phyloP scores from a whole-genome alignment of 1,139 yeast species.

The Debaryomyces fabryi region DNA sequence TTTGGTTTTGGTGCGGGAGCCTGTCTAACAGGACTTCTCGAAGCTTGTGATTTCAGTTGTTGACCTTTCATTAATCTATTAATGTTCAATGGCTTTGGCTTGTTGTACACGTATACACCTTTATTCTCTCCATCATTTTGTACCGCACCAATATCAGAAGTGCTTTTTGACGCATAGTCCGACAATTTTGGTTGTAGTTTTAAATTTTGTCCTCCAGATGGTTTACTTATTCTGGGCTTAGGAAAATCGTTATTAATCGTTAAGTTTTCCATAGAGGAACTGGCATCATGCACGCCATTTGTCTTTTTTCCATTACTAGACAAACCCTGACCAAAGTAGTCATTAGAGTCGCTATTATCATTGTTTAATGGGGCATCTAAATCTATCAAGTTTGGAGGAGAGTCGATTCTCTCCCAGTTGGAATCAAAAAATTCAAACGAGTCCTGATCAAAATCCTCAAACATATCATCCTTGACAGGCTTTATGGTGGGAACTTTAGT shows the following conservation, averaged over 20 bases:
- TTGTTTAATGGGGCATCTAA: constrained; percentile 23
- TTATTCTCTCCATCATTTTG: constrained; percentile 15
- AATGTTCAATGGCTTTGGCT: constrained; percentile 47
- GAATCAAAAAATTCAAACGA: constrained; percentile 24
- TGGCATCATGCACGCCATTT: constrained; percentile 8
- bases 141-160: constrained; percentile 12
- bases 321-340: constrained; percentile 10
- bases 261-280: constrained; percentile 23
- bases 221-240: constrained; percentile 14
- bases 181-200: constrained; percentile 7
- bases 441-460: constrained; percentile 53
- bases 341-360: constrained; percentile 14
- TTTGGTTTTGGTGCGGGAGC: constrained; percentile 12
- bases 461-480: constrained; percentile 21
- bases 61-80: constrained; percentile 35
- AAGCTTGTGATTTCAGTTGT: constrained; percentile 8
- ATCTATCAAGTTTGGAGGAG: constrained; percentile 36
- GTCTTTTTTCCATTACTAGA: neutral
- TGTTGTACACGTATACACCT: constrained; percentile 35
- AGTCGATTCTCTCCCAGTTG: constrained; percentile 33
- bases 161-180: constrained; percentile 13
- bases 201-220: neutral
- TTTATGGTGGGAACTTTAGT: constrained; percentile 17
- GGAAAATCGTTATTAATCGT: constrained; percentile 18
- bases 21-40: constrained; percentile 15